A percentile compares a stretch with the other conserved stretches of the same genome.
These are phyloP conservation scores for Olyra latifolia DNA, from an alignment of 176 grass and related monocot genomes.

Conservation along the genomic window DNA sequence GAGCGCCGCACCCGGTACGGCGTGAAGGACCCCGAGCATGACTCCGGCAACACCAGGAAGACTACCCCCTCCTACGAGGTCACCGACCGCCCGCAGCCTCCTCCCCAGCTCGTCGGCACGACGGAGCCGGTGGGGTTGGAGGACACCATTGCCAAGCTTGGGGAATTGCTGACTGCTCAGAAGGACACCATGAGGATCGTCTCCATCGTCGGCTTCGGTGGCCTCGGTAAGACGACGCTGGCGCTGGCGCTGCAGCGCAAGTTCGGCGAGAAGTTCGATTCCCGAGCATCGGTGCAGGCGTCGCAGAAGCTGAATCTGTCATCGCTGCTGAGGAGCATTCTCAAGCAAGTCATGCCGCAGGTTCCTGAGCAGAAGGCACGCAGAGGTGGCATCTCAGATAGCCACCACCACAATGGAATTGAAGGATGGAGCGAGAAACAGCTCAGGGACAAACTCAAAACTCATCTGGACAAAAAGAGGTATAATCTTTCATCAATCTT, in stretches of 20 bases:
- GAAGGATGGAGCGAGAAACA: background rate
- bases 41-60: background rate
- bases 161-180: background rate
- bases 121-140: background rate
- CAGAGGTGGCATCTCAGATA: background rate
- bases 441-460: background rate
- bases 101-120: background rate
- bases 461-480: background rate
- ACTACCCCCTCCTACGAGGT: background rate
- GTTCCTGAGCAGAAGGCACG: background rate
- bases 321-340: background rate
- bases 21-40: background rate
- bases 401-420: background rate
- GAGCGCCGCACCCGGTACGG: background rate
- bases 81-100: background rate
- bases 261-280: background rate
- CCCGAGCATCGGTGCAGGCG: background rate
- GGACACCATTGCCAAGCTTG: background rate
- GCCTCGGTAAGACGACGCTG: conserved; percentile 11
- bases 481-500: no score
- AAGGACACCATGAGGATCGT: background rate
- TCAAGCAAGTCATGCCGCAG: background rate
- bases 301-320: conserved; percentile 9
- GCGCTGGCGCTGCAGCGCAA: background rate
- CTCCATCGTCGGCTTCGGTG: conserved; percentile 6